Base-by-base conservation (phyloP, 2,329 filamentous ascomycete genomes). In the Ophiosphaerella herpotricha region DNA sequence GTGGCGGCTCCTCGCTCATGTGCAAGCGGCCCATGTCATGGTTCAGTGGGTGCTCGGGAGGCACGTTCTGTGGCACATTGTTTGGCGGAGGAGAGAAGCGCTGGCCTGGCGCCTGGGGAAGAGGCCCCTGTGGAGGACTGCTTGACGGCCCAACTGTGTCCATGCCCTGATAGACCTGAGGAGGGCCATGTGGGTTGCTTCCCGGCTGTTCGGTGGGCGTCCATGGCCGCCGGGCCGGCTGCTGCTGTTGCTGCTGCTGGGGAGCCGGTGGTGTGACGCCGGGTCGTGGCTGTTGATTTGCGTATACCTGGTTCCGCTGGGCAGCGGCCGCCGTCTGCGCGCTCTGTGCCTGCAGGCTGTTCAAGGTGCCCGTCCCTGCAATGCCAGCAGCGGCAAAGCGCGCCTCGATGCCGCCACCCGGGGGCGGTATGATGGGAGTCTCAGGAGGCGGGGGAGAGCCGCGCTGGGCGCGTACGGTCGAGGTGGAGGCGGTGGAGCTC, bases 381-480 rank as follows among this genome's bases (percentile, higher is more conserved):
- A 96, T 96, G 32, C 92, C 92, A 24, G 91, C 89, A 3, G 91
- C 91, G 2, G 92, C 92, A 80, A 95, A 97, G 47, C 91, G 85
- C 43, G 91, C 90, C 71, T 96, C 92, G 62, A 97, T 96, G 48
- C 90, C 90, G 35, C 89, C 90, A 46, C 85, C 85, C 2, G 87
- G 85, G n/a, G 85, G 80, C 45, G 88, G 89, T 35, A 88, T 89
- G 26, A 88, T 82, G 29, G 94, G 91, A 0, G 94, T 97, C 72
- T 97, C 93, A 7, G 94, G 94, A 1, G 94, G 94, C 4, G 94
- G 93, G 5, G 94, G 94, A 24, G 93, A 97, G 37, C 94, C 94
- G 61, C 94, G 84, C 67, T 89, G 92, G 16, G 94, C 94, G 58
- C 90, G 86, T 2, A 93, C 97, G 1, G 94, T 99, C 2, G 92